Evolutionary conservation across 225 moss, liverwort and hornwort genomes (phyloP).

Genomic region (Rhytidiadelphus loreus): DNA sequence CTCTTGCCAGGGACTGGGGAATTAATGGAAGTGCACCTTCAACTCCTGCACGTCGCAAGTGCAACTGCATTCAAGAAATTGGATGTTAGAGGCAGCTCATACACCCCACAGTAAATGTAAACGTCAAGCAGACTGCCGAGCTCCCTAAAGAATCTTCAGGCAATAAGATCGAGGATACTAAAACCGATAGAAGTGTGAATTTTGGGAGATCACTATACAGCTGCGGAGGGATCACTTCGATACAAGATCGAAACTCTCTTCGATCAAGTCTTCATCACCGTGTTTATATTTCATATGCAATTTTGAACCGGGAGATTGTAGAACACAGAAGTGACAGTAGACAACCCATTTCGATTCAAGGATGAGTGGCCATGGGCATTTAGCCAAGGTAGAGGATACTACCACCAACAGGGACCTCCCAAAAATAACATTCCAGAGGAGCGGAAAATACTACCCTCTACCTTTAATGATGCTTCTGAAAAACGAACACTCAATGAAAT

Average conservation of each 20-base stretch:
- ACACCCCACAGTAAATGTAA: neutral
- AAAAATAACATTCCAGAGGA: neutral
- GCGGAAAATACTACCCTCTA: neutral
- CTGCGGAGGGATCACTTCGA: neutral
- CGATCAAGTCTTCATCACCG: neutral
- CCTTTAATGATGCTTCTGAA: neutral
- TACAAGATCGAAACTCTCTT: neutral
- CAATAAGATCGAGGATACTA: neutral
- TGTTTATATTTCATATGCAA: neutral
- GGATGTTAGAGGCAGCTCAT: neutral
- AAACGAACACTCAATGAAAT: neutral
- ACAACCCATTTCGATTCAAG: neutral
- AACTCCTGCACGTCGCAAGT: constrained; percentile 83
- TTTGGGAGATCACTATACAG: neutral
- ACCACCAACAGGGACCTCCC: neutral
- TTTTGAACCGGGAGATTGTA: neutral
- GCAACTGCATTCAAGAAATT: constrained; percentile 41
- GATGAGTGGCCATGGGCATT: neutral
- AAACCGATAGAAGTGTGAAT: neutral
- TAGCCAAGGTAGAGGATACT: neutral
- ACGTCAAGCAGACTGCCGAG: neutral
- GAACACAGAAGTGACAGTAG: neutral
- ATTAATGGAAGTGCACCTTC: constrained; percentile 45
- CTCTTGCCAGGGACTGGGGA: constrained; percentile 11
- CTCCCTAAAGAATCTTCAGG: neutral